Percentiles rank a stretch among this genome's conserved stretches.
phyloP scores from a whole-genome alignment of 2,329 filamentous ascomycete genomes.

The Monosporascus sp. region DNA sequence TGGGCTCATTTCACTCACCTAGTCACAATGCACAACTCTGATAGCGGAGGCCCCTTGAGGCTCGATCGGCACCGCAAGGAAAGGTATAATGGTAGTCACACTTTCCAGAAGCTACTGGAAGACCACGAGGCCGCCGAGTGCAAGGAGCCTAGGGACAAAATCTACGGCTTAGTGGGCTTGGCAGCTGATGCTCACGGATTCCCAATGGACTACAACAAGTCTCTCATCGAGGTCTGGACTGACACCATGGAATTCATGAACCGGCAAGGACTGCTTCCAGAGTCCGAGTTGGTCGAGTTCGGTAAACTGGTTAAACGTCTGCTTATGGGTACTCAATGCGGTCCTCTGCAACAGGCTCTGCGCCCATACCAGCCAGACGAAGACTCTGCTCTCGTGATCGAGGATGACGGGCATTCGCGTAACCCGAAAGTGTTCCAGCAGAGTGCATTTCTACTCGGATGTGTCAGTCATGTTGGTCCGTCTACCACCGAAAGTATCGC shows the following conservation, averaged over 20 bases:
- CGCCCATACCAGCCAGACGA: not conserved
- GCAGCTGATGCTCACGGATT: constrained; percentile 20
- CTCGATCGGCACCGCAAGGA: constrained; percentile 12
- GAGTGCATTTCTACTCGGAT: constrained; percentile 1
- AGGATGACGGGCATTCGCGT: not conserved
- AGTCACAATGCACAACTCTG: constrained; percentile 6
- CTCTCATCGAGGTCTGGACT: constrained; percentile 20
- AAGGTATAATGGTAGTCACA: constrained; percentile 8
- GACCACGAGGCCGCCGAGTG: constrained; percentile 18
- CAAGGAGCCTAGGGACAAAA: constrained; percentile 23
- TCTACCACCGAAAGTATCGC: not conserved
- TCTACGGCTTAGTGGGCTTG: constrained; percentile 25
- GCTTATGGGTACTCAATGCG: not conserved
- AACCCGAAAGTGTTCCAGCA: not conserved
- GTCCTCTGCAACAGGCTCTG: constrained; percentile 1
- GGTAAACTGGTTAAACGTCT: constrained; percentile 5
- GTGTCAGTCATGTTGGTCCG: constrained; percentile 3
- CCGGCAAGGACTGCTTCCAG: not conserved
- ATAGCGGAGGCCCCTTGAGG: constrained; percentile 8
- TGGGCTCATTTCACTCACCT: constrained; percentile 15
- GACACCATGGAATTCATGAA: constrained; percentile 23
- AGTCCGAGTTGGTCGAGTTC: constrained; percentile 2
- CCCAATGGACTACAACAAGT: constrained; percentile 23
- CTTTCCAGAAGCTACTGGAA: constrained; percentile 15
- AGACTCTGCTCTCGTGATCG: not conserved